Evolutionary conservation across 2,329 filamentous ascomycete species (phyloP).

Genomic region (Elsinoe arachidis): DNA sequence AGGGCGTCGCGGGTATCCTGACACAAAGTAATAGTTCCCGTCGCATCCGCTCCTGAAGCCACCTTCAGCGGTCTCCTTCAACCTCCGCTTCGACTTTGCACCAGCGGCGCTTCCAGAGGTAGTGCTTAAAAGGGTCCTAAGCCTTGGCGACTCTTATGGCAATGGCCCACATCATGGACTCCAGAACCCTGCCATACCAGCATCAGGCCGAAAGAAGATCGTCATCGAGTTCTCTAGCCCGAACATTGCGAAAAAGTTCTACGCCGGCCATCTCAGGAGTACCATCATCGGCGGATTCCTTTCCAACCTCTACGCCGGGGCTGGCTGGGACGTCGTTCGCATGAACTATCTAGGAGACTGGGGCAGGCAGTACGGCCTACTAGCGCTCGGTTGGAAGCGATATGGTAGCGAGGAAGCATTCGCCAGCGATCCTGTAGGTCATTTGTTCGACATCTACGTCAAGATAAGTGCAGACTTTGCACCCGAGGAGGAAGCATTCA

Average conservation of each 20-base stretch:
- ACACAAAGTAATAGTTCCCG: constrained; percentile 62
- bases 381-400: constrained; percentile 65
- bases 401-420: constrained; percentile 68
- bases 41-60: constrained; percentile 65
- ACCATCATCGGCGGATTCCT: constrained; percentile 70
- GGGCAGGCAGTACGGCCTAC: constrained; percentile 64
- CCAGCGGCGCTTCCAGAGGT: constrained; percentile 53
- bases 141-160: constrained; percentile 54
- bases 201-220: constrained; percentile 54
- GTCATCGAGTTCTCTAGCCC: constrained; percentile 78
- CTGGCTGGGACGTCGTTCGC: constrained; percentile 61
- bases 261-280: constrained; percentile 64
- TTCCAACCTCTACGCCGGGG: constrained; percentile 57
- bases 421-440: constrained; percentile 65
- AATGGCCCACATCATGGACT: constrained; percentile 51
- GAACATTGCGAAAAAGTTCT: constrained; percentile 78
- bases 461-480: constrained; percentile 57
- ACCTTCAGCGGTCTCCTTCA: constrained; percentile 56
- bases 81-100: constrained; percentile 75
- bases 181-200: constrained; percentile 52
- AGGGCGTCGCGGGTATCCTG: too few species aligned
- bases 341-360: constrained; percentile 75
- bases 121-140: constrained; percentile 61
- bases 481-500: constrained; percentile 58
- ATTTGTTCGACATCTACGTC: constrained; percentile 74